phyloP scores from a whole-genome alignment of 1,139 yeast genomes.

The Scheffersomyces titani region DNA sequence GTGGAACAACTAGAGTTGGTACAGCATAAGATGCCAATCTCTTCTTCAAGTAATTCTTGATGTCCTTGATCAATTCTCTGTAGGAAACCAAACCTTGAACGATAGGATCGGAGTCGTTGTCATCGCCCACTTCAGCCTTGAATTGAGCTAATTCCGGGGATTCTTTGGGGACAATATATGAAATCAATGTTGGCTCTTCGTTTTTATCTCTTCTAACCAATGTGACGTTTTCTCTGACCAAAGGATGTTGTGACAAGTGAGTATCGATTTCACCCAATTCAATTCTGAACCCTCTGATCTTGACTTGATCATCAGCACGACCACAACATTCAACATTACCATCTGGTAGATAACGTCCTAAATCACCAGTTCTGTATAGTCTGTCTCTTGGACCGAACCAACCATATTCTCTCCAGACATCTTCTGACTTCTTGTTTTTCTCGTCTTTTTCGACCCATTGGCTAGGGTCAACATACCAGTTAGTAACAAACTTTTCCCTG shows the following conservation, averaged over 20 bases:
- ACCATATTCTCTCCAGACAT: slow-evolving; percentile 72
- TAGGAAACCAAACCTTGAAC: slow-evolving; percentile 79
- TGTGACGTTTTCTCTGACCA: slow-evolving; percentile 89
- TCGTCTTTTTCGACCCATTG: slow-evolving; percentile 63
- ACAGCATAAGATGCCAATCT: slow-evolving; percentile 92
- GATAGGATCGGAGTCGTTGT: slow-evolving; percentile 56
- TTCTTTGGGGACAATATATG: slow-evolving; percentile 87
- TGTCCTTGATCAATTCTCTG: slow-evolving; percentile 74
- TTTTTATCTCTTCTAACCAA: slow-evolving; percentile 91
- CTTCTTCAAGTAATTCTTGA: slow-evolving; percentile 78
- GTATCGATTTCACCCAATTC: slow-evolving; percentile 98
- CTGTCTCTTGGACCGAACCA: slow-evolving; percentile 97
- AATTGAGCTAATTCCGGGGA: slow-evolving; percentile 56
- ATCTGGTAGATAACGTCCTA: slow-evolving; percentile 94
- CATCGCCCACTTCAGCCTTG: slow-evolving; percentile 40
- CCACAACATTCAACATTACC: slow-evolving; percentile 99
- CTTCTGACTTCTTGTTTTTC: slow-evolving; percentile 33
- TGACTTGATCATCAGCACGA: slow-evolving; percentile 98
- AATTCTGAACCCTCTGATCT: slow-evolving; percentile 96
- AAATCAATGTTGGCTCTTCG: slow-evolving; percentile 87
- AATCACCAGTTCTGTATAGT: slow-evolving; percentile 93
- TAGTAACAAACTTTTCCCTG: slow-evolving; percentile 79
- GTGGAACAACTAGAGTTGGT: slow-evolving; percentile 88
- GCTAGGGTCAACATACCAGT: slow-evolving; percentile 77
- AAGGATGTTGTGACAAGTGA: slow-evolving; percentile 88